phyloP scores from a whole-genome alignment of 176 grass and related monocot species.

The Triticum monococcum region DNA sequence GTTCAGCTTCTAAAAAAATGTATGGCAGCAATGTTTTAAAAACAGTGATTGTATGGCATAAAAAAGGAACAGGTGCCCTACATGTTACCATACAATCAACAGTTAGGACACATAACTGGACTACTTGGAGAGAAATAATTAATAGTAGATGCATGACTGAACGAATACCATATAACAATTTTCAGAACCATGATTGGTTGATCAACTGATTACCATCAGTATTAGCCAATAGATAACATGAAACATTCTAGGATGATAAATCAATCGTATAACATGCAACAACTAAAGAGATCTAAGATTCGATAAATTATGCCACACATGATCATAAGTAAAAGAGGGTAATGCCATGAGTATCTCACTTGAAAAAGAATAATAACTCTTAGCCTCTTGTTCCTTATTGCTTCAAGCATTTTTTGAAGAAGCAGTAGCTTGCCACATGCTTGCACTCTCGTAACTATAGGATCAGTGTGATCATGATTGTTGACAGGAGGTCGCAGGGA shows the following conservation, averaged over 20 bases:
- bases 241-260: slow-evolving; percentile 26
- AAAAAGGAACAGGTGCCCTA: background rate
- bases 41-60: background rate
- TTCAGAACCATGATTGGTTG: background rate
- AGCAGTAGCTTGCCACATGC: slow-evolving; percentile 75
- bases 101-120: background rate
- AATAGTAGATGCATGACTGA: background rate
- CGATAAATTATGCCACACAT: background rate
- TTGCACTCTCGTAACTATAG: slow-evolving; percentile 42
- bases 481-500: slow-evolving; percentile 38
- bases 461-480: slow-evolving; percentile 36
- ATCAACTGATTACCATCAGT: slow-evolving; percentile 1
- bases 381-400: slow-evolving; percentile 43
- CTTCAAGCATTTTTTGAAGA: slow-evolving; percentile 79
- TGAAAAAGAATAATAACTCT: slow-evolving; percentile 86
- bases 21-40: background rate
- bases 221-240: background rate
- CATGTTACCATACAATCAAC: background rate
- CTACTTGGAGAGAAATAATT: background rate
- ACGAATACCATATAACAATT: background rate
- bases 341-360: slow-evolving; percentile 31
- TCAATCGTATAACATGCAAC: background rate
- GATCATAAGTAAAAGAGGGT: background rate
- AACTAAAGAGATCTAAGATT: background rate
- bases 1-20: slow-evolving; percentile 9